A percentile compares a stretch with the other conserved stretches of the same genome.
Conservation (phyloP, 2,329 filamentous ascomycete species). For the Aspergillus transmontanensis region DNA sequence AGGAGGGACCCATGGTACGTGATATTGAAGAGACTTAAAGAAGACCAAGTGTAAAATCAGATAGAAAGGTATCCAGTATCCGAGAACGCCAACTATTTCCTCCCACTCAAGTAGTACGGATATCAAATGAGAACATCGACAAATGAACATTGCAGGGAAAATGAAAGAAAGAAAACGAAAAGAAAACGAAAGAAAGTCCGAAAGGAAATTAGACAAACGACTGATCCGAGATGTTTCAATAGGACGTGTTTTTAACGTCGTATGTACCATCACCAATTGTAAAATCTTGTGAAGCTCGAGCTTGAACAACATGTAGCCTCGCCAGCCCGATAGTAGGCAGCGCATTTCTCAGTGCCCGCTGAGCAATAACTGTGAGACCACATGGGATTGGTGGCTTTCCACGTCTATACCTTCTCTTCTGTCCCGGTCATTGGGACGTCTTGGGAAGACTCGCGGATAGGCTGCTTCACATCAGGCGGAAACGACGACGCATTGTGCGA, state of each 20-base stretch:
- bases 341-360: constrained; percentile 11
- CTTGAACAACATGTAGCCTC: not conserved
- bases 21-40: not conserved
- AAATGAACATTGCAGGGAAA: not conserved
- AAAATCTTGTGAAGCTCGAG: not conserved
- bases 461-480: constrained; percentile 33
- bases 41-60: not conserved
- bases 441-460: constrained; percentile 22
- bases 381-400: not conserved
- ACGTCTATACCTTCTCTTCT: constrained; percentile 32
- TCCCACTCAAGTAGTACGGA: constrained; percentile 8
- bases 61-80: constrained; percentile 1
- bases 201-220: not conserved
- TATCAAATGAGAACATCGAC: constrained; percentile 8
- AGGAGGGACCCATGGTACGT: not conserved
- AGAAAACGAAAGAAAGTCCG: not conserved
- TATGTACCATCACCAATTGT: not conserved
- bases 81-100: constrained; percentile 6
- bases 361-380: constrained; percentile 1
- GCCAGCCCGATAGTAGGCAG: not conserved
- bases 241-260: not conserved
- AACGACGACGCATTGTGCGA: constrained; percentile 22
- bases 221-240: not conserved
- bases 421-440: constrained; percentile 42
- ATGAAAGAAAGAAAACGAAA: not conserved